Conservation (phyloP, 331 rosid genomes). For the Malus hybrid region DNA sequence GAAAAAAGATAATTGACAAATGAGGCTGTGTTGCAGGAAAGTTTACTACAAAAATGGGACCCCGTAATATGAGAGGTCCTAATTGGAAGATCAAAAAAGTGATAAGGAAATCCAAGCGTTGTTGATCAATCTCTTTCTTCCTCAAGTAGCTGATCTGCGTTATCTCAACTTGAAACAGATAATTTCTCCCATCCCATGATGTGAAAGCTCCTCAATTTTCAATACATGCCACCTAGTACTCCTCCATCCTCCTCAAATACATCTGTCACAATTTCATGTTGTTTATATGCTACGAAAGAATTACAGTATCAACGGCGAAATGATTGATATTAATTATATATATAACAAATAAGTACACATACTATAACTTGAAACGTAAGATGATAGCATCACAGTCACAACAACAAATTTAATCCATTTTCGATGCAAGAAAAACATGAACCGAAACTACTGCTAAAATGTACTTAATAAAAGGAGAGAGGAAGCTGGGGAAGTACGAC, state of each 20-base stretch:
- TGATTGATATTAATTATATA: too few species aligned
- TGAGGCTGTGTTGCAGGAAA: background rate
- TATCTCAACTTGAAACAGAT: background rate
- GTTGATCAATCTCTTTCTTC: conserved; percentile 36
- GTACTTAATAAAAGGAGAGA: too few species aligned
- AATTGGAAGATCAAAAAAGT: background rate
- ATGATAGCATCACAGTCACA: background rate
- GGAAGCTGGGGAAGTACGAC: background rate
- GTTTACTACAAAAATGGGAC: background rate
- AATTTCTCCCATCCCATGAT: background rate
- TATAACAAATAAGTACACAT: background rate
- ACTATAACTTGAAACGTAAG: background rate
- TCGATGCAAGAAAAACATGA: background rate
- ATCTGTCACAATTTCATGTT: background rate
- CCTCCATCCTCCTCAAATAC: background rate
- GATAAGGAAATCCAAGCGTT: conserved; percentile 4
- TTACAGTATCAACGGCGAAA: background rate
- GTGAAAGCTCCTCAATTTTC: background rate
- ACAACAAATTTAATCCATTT: background rate
- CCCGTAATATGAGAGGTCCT: background rate
- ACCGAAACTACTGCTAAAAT: background rate
- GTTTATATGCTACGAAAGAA: background rate
- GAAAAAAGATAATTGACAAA: too few species aligned
- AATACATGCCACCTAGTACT: background rate
- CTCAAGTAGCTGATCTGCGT: background rate